A percentile compares a stretch with the other conserved stretches of the same genome.
phyloP scores from a whole-genome alignment of 352 stramenopile species.

The Pythium myriotylum region DNA sequence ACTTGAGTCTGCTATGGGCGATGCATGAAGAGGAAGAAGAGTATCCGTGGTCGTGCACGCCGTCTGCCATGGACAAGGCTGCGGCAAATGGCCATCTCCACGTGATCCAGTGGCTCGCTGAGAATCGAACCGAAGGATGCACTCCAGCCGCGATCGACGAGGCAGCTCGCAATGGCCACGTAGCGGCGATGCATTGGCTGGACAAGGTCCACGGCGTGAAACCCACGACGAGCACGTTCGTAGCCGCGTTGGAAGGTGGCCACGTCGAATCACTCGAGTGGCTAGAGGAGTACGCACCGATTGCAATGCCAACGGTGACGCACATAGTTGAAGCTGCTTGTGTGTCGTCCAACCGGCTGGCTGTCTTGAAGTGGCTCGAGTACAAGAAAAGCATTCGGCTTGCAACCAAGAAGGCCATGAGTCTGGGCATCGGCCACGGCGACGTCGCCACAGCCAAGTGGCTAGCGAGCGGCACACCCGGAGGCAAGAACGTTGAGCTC shows the following conservation, averaged over 20 bases:
- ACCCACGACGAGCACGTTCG: slow-evolving; percentile 3
- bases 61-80: slow-evolving; percentile 14
- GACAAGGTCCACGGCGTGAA: background rate
- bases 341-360: slow-evolving; percentile 5
- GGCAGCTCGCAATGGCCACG: slow-evolving; percentile 11
- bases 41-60: slow-evolving; percentile 19
- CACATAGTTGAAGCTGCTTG: slow-evolving; percentile 6
- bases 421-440: background rate
- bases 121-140: slow-evolving; percentile 15
- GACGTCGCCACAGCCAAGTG: slow-evolving; percentile 12
- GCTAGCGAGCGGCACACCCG: slow-evolving; percentile 4
- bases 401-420: slow-evolving; percentile 8
- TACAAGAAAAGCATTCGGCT: slow-evolving; percentile 2
- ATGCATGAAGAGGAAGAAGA: slow-evolving; percentile 9
- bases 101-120: slow-evolving; percentile 36
- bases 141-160: slow-evolving; percentile 8
- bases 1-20: slow-evolving; percentile 8
- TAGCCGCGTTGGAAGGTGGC: slow-evolving; percentile 14
- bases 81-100: slow-evolving; percentile 29
- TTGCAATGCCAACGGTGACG: background rate
- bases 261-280: slow-evolving; percentile 2
- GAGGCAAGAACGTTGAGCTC: slow-evolving; percentile 12
- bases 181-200: slow-evolving; percentile 8
- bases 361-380: slow-evolving; percentile 7
- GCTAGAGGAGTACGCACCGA: background rate